Conservation (phyloP, 2,329 filamentous ascomycete species). For the Microthyrium microscopicum region DNA sequence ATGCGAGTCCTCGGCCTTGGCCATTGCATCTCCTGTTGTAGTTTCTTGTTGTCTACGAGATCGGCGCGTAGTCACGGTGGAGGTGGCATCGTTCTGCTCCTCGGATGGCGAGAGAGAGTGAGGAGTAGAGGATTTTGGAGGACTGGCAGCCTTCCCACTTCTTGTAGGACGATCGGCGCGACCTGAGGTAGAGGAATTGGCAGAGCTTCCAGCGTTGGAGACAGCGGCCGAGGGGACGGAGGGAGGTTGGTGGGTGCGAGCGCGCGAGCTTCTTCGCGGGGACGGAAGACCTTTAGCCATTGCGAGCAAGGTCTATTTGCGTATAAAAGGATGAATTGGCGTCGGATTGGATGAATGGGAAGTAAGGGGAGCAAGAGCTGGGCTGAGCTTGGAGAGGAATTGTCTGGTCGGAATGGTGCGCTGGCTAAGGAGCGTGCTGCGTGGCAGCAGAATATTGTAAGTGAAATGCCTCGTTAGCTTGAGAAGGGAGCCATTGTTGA, state of each 20-base stretch:
- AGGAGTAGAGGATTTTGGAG: slow-evolving; percentile 57
- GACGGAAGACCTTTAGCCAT: slow-evolving; percentile 30
- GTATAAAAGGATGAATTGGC: too few relatives aligned
- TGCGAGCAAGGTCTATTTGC: too few relatives aligned
- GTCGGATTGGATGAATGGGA: too few relatives aligned
- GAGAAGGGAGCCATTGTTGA: too few relatives aligned
- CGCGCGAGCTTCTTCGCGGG: slow-evolving; percentile 81
- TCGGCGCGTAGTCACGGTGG: slow-evolving; percentile 41
- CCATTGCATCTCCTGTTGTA: slow-evolving; percentile 17
- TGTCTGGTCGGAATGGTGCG: not conserved
- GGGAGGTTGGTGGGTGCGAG: slow-evolving; percentile 37
- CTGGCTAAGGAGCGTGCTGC: not conserved
- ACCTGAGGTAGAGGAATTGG: slow-evolving; percentile 55
- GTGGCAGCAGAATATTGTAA: too few relatives aligned
- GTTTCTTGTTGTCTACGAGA: slow-evolving; percentile 63
- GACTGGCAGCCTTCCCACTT: slow-evolving; percentile 48
- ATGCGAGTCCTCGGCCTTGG: slow-evolving; percentile 42
- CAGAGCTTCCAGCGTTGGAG: slow-evolving; percentile 57
- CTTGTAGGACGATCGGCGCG: slow-evolving; percentile 60
- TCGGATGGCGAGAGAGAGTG: slow-evolving; percentile 58
- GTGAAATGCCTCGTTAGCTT: too few relatives aligned
- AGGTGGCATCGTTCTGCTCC: slow-evolving; percentile 41
- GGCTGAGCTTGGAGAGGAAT: not conserved
- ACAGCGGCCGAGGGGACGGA: slow-evolving; percentile 51
- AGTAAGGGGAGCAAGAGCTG: not conserved